These are phyloP conservation scores for Lycium barbarum DNA, from an alignment of 257 asterid species.

Conservation along the genomic window DNA sequence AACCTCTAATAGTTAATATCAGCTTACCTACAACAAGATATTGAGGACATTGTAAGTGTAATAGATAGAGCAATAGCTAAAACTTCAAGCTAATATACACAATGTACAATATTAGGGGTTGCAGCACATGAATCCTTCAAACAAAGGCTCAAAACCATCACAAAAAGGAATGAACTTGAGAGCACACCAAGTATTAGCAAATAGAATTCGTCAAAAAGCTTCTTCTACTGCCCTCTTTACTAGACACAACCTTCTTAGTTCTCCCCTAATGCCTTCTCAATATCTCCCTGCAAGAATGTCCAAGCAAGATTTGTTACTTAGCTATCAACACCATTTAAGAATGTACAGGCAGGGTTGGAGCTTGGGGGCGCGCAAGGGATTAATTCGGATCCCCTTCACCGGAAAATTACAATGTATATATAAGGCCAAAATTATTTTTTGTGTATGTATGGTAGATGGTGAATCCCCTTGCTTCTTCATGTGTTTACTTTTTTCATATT, in stretches of 20 bases:
- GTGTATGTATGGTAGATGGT: too few species aligned
- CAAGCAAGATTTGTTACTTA: constrained; percentile 22
- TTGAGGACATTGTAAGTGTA: background rate
- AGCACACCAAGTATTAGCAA: constrained; percentile 12
- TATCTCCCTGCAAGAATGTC: constrained; percentile 60
- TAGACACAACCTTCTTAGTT: constrained; percentile 33
- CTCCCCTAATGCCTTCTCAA: constrained; percentile 70
- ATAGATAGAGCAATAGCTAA: background rate
- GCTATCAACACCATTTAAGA: background rate
- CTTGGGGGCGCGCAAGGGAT: background rate
- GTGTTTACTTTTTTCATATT: background rate
- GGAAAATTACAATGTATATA: too few species aligned
- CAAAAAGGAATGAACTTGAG: background rate
- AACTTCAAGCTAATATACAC: background rate
- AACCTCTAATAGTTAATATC: background rate
- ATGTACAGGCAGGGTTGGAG: background rate
- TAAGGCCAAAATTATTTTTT: background rate
- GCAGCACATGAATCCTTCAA: background rate
- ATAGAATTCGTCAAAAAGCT: constrained; percentile 12
- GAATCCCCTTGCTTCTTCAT: background rate
- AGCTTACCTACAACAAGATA: background rate
- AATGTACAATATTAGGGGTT: background rate
- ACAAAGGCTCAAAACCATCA: background rate
- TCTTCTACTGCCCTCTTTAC: background rate
- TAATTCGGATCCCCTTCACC: background rate